Conservation (phyloP, 441 rosid genomes). For the Bruguiera hainesii region DNA sequence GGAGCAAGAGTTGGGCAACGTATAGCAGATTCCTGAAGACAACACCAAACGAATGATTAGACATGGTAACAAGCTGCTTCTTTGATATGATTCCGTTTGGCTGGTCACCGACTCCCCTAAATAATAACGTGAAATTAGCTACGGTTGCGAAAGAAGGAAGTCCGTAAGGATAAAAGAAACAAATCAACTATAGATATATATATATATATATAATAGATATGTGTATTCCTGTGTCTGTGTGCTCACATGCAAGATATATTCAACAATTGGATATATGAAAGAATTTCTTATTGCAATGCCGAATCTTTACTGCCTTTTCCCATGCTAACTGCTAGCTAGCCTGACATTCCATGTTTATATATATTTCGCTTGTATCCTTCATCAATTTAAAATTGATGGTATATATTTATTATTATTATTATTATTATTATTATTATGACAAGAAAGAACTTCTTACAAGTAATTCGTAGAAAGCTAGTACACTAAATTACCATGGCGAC, state of each 20-base stretch:
- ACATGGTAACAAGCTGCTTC: slow-evolving; percentile 25
- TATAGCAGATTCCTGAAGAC: slow-evolving; percentile 23
- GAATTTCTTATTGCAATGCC: background rate
- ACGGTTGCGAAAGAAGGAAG: too few species aligned
- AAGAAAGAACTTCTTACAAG: too few species aligned
- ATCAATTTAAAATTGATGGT: too few species aligned
- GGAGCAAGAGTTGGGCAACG: slow-evolving; percentile 20
- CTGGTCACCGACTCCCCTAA: slow-evolving; percentile 17
- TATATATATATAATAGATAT: background rate
- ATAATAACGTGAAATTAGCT: background rate
- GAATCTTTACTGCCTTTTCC: background rate
- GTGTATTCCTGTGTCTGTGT: background rate
- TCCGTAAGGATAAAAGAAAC: background rate
- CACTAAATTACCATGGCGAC: too few species aligned
- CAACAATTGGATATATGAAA: background rate
- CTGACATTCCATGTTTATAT: too few species aligned
- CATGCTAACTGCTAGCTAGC: background rate
- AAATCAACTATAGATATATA: background rate
- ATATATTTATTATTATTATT: too few species aligned
- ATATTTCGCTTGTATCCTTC: too few species aligned
- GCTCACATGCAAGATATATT: background rate
- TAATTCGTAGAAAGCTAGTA: too few species aligned
- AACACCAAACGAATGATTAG: slow-evolving; percentile 41
- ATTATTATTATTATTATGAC: too few species aligned
- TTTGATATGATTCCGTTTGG: slow-evolving; percentile 18